Evolutionary conservation across 257 asterid genomes (phyloP), one percentile per base, ranked within the genome.

Genomic region (Fraxinus excelsior): DNA sequence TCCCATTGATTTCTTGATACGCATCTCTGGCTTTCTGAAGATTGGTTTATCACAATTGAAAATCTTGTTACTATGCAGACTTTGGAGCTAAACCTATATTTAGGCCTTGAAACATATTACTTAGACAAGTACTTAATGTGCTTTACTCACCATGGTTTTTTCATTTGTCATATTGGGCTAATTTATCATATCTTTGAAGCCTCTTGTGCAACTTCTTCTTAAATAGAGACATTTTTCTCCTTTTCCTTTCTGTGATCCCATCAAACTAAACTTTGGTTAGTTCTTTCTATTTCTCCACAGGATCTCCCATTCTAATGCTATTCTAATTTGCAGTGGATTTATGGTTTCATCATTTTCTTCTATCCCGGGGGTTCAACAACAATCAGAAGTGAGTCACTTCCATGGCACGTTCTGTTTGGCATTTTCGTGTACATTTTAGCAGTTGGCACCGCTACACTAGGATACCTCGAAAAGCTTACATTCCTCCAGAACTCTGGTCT

Each of bases 371-470:
- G 97, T 70, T 58, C 96, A 32, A 21, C 90, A 11, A 62, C 81
- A 28, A 67, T 93, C 3, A 87, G 97, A 77, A 88, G 92, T 0
- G 91, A 78, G 67, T 89, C 96, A 1, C 96, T 96, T 42, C 99
- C 99, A 51, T 96, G 97, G 97, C 99, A 96, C 14, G 99, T 85
- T 23, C 86, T 93, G 23, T 84, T 91, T 4, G 99, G 99, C 31
- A 53, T 80, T 23, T 87, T 89, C 32, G 81, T 96, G 34, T 96
- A 89, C 69, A 65, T 84, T 65, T 79, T 90, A 76, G 99, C 97
- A 2, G 65, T 96, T 71, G 91, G 81, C 25, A 93, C 90, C 28
- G 97, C 98, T 0, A 7, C 89, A 3, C 56, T 91, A 28, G 99
- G 99, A 14, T 88, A 79, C 84, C 98, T 96, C 13, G 99, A 96